Conservation (phyloP, 257 asterid species). For the Penstemon davidsonii region DNA sequence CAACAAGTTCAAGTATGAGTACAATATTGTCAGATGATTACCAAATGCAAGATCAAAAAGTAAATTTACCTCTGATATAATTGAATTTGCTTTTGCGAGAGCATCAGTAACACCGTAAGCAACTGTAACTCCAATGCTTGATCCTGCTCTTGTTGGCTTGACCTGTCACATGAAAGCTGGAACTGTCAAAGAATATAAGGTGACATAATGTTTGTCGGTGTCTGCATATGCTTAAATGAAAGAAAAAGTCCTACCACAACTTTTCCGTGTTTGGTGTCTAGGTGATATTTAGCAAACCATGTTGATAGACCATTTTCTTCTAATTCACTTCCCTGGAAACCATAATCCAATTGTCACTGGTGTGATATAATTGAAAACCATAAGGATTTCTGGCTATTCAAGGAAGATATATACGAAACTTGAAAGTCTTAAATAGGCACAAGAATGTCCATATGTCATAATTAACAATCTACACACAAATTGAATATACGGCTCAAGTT, state of each 20-base stretch:
- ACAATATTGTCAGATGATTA: neutral
- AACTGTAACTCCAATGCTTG: slow-evolving; percentile 89
- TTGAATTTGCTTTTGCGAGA: slow-evolving; percentile 61
- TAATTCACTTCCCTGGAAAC: slow-evolving; percentile 53
- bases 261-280: slow-evolving; percentile 65
- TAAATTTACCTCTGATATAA: slow-evolving; percentile 70
- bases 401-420: neutral
- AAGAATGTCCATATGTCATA: neutral
- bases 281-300: slow-evolving; percentile 60
- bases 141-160: slow-evolving; percentile 89
- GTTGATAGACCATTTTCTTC: slow-evolving; percentile 52
- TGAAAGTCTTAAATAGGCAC: neutral
- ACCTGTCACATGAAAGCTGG: slow-evolving; percentile 53
- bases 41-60: slow-evolving; percentile 21
- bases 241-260: slow-evolving; percentile 70
- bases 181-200: slow-evolving; percentile 22
- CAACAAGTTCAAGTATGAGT: neutral
- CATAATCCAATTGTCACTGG: slow-evolving; percentile 25
- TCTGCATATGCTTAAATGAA: slow-evolving; percentile 20
- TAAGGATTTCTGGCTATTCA: neutral
- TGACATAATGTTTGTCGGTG: slow-evolving; percentile 12
- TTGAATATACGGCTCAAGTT: neutral
- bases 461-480: neutral
- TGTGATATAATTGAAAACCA: slow-evolving; percentile 3
- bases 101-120: slow-evolving; percentile 87